Base-by-base conservation (phyloP, 352 stramenopile species). In the Phytophthora brassicae region DNA sequence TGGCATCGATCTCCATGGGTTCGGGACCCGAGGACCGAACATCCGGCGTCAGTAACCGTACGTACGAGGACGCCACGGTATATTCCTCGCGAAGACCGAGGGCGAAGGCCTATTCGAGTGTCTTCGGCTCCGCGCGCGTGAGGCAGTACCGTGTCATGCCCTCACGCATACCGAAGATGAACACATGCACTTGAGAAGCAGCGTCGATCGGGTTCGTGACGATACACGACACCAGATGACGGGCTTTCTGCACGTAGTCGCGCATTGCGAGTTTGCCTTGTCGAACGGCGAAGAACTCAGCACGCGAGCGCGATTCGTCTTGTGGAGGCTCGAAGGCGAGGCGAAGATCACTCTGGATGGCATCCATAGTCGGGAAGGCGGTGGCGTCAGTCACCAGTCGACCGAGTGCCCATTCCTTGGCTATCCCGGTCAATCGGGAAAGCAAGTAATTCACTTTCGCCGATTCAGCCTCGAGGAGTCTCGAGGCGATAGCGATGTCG, bases 71-170 rank as follows among this genome's bases (percentile, higher is more conserved):
- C n/a, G n/a, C 47, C 2, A 23, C 41, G 11, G n/a, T n/a, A n/a
- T 59, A 69, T 29, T 69, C 53, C 23, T 73, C 65, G 43, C 47
- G 53, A 0, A 70, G 31, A 0, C 45, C 66, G 41, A 63, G 38
- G 24, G 29, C 4, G 9, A 70, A 64, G 0, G 45, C 60, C 6
- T 70, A 26, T 38, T 70, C 45, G 1, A 66, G 43, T 1, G 61
- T 52, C 14, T 11, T 5, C 1, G 54, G 38, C 20, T 62, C 29
- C 1, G 19, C 42, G 8, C 42, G 42, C 4, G 44, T 36, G 31
- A 36, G 31, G 8, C 31, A 36, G 31, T 36, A 36, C 16, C 31
- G 31, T n/a, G n/a, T n/a, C n/a, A n/a, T n/a, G n/a, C n/a, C n/a
- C n/a, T n/a, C n/a, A n/a, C n/a, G n/a, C n/a, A 41, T 41, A 20